Evolutionary conservation across 225 moss, liverwort and hornwort genomes (phyloP).

Genomic region (Pseudisothecium myosuroides): DNA sequence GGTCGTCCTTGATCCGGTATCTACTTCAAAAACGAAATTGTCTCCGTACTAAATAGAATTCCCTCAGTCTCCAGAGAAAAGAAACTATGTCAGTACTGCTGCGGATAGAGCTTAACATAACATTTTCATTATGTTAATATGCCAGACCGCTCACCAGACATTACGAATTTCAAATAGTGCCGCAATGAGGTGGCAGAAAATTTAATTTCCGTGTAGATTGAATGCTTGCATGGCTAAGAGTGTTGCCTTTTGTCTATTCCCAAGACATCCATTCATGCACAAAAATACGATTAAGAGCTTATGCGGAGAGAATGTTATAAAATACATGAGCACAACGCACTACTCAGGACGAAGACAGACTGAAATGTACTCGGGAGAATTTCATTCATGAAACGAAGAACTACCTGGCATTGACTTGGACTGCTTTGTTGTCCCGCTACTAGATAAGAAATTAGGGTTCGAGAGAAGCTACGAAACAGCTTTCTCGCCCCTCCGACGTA

Average conservation of each 20-base stretch:
- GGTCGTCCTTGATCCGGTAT: neutral
- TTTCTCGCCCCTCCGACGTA: conserved; percentile 77
- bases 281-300: neutral
- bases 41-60: neutral
- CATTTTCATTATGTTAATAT: neutral
- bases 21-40: neutral
- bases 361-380: neutral
- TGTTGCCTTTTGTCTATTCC: neutral
- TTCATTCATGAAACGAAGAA: neutral
- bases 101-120: too few species aligned
- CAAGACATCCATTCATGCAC: neutral
- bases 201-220: neutral
- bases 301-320: neutral
- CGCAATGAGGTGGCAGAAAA: neutral
- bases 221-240: neutral
- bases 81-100: neutral
- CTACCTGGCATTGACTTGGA: conserved; percentile 25
- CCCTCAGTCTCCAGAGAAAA: neutral
- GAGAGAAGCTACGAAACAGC: conserved; percentile 61
- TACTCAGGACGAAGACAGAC: neutral
- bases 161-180: neutral
- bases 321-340: too few species aligned
- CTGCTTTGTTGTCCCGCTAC: neutral
- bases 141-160: neutral
- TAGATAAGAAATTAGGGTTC: conserved; percentile 38